These are phyloP conservation scores for Coniophora puteana DNA, from an alignment of 1,284 basidiomycete species.

Conservation along the genomic window DNA sequence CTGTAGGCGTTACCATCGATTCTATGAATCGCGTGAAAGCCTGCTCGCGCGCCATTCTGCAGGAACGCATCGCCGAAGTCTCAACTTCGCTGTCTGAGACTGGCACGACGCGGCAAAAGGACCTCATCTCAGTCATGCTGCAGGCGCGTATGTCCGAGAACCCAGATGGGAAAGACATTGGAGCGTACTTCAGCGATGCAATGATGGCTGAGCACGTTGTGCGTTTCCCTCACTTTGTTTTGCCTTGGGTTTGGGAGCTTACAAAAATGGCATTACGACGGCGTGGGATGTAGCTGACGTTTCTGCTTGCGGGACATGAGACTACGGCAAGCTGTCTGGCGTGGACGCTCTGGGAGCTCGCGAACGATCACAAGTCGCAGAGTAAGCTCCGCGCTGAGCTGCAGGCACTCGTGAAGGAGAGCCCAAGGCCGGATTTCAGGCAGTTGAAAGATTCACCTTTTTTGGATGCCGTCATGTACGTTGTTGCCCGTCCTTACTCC, in stretches of 20 bases:
- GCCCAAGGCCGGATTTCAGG: conserved; percentile 39
- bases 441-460: conserved; percentile 42
- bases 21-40: conserved; percentile 39
- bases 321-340: conserved; percentile 46
- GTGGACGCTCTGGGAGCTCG: conserved; percentile 41
- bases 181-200: conserved; percentile 42
- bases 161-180: conserved; percentile 14
- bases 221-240: conserved; percentile 15
- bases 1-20: conserved; percentile 29
- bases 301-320: conserved; percentile 50
- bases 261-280: background rate
- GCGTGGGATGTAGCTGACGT: conserved; percentile 48
- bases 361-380: conserved; percentile 33
- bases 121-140: conserved; percentile 48
- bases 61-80: conserved; percentile 36
- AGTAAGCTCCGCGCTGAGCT: conserved; percentile 41
- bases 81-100: too few relatives aligned
- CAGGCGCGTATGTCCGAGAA: conserved; percentile 35
- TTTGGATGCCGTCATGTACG: conserved; percentile 47
- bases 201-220: conserved; percentile 51
- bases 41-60: conserved; percentile 37
- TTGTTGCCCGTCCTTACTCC: conserved; percentile 5
- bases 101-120: conserved; percentile 36
- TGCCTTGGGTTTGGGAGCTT: background rate
- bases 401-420: conserved; percentile 29